Conservation (phyloP, 768 basidiomycete genomes). For the Termitomyces sp. region DNA sequence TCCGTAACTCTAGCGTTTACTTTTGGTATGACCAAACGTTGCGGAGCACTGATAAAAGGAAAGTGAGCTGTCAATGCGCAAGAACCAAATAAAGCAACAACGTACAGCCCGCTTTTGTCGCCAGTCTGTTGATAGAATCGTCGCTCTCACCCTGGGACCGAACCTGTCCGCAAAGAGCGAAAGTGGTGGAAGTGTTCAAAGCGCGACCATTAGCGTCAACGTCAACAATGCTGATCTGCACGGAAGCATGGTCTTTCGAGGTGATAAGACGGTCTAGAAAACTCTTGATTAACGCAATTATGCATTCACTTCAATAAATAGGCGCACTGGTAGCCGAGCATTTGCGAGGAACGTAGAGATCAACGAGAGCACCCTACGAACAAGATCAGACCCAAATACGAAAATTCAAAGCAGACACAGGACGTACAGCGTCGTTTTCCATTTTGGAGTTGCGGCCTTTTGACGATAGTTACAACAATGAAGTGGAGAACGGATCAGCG, state of each 20-base stretch:
- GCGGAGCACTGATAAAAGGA: constrained; percentile 69
- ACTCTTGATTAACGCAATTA: constrained; percentile 1
- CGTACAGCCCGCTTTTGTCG: constrained; percentile 93
- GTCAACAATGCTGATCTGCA: constrained; percentile 93
- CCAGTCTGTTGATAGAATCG: constrained; percentile 94
- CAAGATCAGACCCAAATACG: background rate
- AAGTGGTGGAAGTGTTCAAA: constrained; percentile 76
- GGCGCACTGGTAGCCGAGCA: constrained; percentile 94
- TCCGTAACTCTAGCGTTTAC: constrained; percentile 40
- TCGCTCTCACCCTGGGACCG: constrained; percentile 95
- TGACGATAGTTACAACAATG: constrained; percentile 19
- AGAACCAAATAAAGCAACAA: constrained; percentile 15
- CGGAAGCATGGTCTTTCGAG: constrained; percentile 98
- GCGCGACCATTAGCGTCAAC: constrained; percentile 90
- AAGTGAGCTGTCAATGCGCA: background rate
- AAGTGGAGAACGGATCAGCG: constrained; percentile 19
- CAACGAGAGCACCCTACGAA: constrained; percentile 89
- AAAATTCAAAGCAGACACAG: background rate
- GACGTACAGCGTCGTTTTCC: constrained; percentile 88
- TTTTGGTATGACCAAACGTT: constrained; percentile 97
- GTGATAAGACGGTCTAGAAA: constrained; percentile 91
- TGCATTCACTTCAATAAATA: background rate
- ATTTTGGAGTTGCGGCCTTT: constrained; percentile 35
- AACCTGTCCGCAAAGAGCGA: constrained; percentile 93
- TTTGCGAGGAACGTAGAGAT: constrained; percentile 99